These are phyloP conservation scores for Phytophthora quininea DNA, from an alignment of 352 stramenopile species.

Conservation along the genomic window DNA sequence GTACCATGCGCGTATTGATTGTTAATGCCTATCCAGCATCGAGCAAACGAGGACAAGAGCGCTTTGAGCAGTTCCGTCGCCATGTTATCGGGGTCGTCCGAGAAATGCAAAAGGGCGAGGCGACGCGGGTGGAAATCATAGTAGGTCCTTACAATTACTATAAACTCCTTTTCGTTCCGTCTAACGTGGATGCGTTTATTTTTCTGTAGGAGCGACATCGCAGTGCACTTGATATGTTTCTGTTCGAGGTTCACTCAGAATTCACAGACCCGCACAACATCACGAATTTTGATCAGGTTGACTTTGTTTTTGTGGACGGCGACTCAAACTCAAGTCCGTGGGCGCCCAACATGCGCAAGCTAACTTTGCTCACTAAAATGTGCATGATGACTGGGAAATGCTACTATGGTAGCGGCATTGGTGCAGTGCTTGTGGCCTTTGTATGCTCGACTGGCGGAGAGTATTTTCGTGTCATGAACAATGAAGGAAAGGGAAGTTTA, in stretches of 20 bases:
- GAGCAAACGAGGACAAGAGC: conserved; percentile 49
- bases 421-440: conserved; percentile 65
- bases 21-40: conserved; percentile 65
- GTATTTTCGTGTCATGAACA: conserved; percentile 65
- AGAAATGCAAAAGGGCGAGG: conserved; percentile 66
- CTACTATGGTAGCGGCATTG: conserved; percentile 67
- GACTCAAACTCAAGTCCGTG: conserved; percentile 70
- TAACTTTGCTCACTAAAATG: conserved; percentile 77
- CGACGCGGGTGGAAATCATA: conserved; percentile 65
- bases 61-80: conserved; percentile 57
- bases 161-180: background rate
- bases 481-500: conserved; percentile 53
- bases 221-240: conserved; percentile 69
- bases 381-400: conserved; percentile 91
- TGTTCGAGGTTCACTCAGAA: conserved; percentile 81
- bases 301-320: conserved; percentile 83
- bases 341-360: conserved; percentile 63
- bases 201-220: conserved; percentile 57
- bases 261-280: conserved; percentile 67
- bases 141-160: conserved; percentile 31
- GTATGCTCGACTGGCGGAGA: conserved; percentile 78
- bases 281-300: conserved; percentile 80
- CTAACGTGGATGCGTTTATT: background rate
- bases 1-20: conserved; percentile 69
- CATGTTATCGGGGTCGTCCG: conserved; percentile 54